phyloP scores from a whole-genome alignment of 75 land plant species.

The Chamaecyparis obtusa region DNA sequence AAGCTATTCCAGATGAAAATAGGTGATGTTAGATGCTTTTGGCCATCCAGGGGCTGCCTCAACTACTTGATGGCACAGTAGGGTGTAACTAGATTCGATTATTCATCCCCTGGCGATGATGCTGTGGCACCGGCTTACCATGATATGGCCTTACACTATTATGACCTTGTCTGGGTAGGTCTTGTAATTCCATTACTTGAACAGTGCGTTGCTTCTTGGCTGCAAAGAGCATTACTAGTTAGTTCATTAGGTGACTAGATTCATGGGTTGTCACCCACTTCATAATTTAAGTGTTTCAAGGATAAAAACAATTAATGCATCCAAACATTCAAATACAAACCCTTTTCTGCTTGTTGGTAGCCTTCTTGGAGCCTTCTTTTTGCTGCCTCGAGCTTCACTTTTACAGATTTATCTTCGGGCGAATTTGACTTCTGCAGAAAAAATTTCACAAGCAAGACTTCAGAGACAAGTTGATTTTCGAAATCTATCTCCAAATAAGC shows the following conservation, averaged over 20 bases:
- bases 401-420: constrained; percentile 28
- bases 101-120: constrained; percentile 11
- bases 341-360: constrained; percentile 76
- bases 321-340: constrained; percentile 27
- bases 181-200: constrained; percentile 75
- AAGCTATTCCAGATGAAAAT: neutral
- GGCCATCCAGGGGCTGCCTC: neutral
- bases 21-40: neutral
- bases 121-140: constrained; percentile 9
- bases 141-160: constrained; percentile 11
- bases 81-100: constrained; percentile 3
- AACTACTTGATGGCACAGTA: neutral
- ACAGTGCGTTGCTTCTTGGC: constrained; percentile 90
- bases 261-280: neutral
- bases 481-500: neutral
- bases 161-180: constrained; percentile 64
- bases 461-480: neutral
- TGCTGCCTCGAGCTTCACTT: constrained; percentile 60
- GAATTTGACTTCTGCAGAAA: constrained; percentile 25
- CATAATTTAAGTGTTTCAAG: neutral
- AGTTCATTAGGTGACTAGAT: neutral
- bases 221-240: constrained; percentile 20
- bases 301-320: neutral
- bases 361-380: constrained; percentile 86
- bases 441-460: neutral